Conservation (phyloP, 768 basidiomycete genomes). For the Lanmaoa rubissima region DNA sequence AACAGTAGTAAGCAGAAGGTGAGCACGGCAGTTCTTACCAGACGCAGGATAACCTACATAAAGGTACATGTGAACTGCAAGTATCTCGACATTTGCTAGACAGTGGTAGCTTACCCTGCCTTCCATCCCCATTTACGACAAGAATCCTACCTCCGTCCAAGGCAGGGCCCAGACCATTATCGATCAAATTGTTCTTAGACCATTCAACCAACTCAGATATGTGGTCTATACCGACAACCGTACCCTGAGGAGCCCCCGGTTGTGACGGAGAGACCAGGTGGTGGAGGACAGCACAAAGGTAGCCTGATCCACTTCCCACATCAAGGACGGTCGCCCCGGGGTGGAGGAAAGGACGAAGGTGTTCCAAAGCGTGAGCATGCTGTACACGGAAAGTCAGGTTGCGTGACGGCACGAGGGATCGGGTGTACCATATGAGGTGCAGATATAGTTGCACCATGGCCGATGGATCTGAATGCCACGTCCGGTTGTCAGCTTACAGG, state of each 20-base stretch:
- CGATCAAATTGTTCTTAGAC: conserved; percentile 64
- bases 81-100: neutral
- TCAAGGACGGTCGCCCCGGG: conserved; percentile 81
- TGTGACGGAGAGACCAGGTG: conserved; percentile 52
- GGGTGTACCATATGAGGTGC: conserved; percentile 88
- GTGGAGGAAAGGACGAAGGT: conserved; percentile 68
- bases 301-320: conserved; percentile 87
- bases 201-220: conserved; percentile 72
- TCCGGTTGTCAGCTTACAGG: neutral
- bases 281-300: conserved; percentile 78
- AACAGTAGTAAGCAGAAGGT: neutral
- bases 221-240: conserved; percentile 90
- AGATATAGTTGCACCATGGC: conserved; percentile 87
- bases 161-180: conserved; percentile 59
- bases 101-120: conserved; percentile 49
- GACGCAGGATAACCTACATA: conserved; percentile 36
- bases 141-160: conserved; percentile 55
- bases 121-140: conserved; percentile 76
- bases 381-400: conserved; percentile 23
- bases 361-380: conserved; percentile 86
- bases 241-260: conserved; percentile 36
- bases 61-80: neutral
- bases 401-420: neutral
- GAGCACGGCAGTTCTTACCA: conserved; percentile 25
- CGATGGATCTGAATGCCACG: conserved; percentile 53